Base-by-base conservation (phyloP, 2,329 filamentous ascomycete genomes). In the Neofusicoccum laricinum region DNA sequence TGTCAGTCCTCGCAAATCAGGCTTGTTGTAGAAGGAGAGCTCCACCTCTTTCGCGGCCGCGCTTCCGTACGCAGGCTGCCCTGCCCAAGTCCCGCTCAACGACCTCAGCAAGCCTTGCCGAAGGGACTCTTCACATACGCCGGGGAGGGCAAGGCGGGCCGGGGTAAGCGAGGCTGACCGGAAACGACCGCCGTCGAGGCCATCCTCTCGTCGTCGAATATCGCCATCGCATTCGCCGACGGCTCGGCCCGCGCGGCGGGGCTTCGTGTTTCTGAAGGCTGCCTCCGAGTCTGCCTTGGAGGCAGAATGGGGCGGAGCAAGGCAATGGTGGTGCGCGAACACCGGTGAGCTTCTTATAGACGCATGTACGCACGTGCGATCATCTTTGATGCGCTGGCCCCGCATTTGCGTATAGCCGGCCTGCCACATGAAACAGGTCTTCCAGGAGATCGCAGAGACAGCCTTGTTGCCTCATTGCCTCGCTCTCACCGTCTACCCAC, bases 121-220 rank as follows among this genome's bases (percentile, higher is more conserved):
- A n/a, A 6, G n/a, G 15, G 17, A 30, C 19, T 36, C 8, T 17
- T 38, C 32, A 17, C 4, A 17, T 15, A 30, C 10, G 10, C n/a
- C 32, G 30, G 49, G 49, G n/a, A 10, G 5, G 7, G 15, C 6
- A 32, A 19, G 11, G 6, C 30, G 19, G 6, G 40, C 40, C 32
- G 30, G 55, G 40, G 40, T 59, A 59, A 59, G 55, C 55, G 30
- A 46, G 40, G 55, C 55, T 59, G 55, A 59, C 40, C 21, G 53
- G 50, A n/a, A 7, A 15, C 19, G 17, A 25, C 36, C 15, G 17
- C 12, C n/a, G 12, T 38, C n/a, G 51, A 57, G 21, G 11, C 14
- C 11, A 10, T 19, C 11, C 21, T 17, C 38, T 43, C 25, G 48
- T 17, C 12, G 25, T 7, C 25, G 41, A 46, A 45, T 6, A 6